phyloP scores from a whole-genome alignment of 2,329 filamentous ascomycete species.

The Ophioceras dolichostomum region DNA sequence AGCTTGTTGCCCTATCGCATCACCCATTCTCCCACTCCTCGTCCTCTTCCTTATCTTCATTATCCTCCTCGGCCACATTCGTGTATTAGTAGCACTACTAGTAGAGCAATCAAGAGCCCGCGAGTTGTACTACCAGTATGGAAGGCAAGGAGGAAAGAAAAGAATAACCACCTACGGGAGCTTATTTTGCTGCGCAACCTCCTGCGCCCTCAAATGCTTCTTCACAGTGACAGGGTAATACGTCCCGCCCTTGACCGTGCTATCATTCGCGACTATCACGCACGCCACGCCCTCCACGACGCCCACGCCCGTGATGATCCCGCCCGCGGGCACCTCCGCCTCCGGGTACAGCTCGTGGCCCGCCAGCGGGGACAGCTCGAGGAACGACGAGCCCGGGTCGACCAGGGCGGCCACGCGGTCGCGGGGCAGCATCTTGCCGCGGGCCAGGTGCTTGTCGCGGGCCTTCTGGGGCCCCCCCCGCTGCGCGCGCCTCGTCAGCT shows the following conservation, averaged over 20 bases:
- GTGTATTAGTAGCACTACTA: no score
- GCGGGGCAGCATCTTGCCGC: constrained; percentile 89
- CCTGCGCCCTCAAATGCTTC: constrained; percentile 89
- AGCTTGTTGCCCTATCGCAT: no score
- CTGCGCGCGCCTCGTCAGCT: constrained; percentile 59
- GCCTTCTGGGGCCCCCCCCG: constrained; percentile 72
- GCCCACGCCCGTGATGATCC: constrained; percentile 86
- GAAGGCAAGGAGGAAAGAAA: constrained; percentile 1
- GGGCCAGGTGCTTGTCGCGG: constrained; percentile 71
- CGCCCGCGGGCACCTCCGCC: constrained; percentile 78
- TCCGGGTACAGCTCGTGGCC: constrained; percentile 76
- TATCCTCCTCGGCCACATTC: no score
- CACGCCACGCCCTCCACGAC: constrained; percentile 84
- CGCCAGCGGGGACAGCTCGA: constrained; percentile 89
- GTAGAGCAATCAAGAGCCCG: no score
- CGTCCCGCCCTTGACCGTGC: constrained; percentile 92
- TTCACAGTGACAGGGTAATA: constrained; percentile 97
- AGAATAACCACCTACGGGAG: constrained; percentile 34
- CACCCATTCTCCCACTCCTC: no score
- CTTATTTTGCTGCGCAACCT: constrained; percentile 79
- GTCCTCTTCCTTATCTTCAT: no score
- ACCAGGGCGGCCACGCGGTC: constrained; percentile 80
- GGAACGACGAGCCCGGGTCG: constrained; percentile 78
- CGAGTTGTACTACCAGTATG: no score
- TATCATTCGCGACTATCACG: constrained; percentile 91